Evolutionary conservation across 495 filamentous ascomycete genomes (phyloP), one percentile per base, ranked within the genome.

Genomic region (Xylaria intraflava): DNA sequence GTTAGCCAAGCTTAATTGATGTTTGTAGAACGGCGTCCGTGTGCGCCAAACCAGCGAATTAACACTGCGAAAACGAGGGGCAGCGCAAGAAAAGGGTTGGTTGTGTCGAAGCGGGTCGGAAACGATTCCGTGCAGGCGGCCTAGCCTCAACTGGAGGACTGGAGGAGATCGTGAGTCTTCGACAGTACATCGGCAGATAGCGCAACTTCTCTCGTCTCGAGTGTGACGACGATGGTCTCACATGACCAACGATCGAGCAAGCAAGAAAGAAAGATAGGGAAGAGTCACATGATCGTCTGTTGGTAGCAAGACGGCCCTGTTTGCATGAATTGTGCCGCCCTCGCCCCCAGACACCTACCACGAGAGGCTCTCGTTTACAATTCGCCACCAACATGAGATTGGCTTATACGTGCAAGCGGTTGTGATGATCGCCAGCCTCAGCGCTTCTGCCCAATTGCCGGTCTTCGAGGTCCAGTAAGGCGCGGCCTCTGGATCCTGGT

Each of bases 61-160:
- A 19, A 53, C 51, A n/a, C 41, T 31, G 31, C 19, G 51, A 19
- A 53, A 46, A 46, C 33, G 51, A 53, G 31, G 51, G 51, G 42
- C 51, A 14, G 35, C 35, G 11, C 14, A n/a, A 3, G 14, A n/a
- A 17, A 17, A 38, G 35, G 16, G 9, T 33, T 14, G 51, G 22
- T 10, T 23, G 19, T 14, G 41, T 29, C n/a, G 23, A 23, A 46
- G 51, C 51, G 51, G 51, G 51, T 53, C 51, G 29, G 39, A 31
- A 23, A 29, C 26, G 42, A 45, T 11, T 46, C 20, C 2, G 26
- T 29, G 43, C 43, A 46, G 43, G 11, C 17, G 27, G 33, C 20
- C 43, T 33, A 31, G 26, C 22, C 27, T 33, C n/a, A 31, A 46
- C 43, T 46, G 27, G 43, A n/a, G 43, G 26, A 20, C 16, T 20